These are phyloP conservation scores for Penicillium canescens DNA, from an alignment of 495 filamentous ascomycete species.

Conservation along the genomic window DNA sequence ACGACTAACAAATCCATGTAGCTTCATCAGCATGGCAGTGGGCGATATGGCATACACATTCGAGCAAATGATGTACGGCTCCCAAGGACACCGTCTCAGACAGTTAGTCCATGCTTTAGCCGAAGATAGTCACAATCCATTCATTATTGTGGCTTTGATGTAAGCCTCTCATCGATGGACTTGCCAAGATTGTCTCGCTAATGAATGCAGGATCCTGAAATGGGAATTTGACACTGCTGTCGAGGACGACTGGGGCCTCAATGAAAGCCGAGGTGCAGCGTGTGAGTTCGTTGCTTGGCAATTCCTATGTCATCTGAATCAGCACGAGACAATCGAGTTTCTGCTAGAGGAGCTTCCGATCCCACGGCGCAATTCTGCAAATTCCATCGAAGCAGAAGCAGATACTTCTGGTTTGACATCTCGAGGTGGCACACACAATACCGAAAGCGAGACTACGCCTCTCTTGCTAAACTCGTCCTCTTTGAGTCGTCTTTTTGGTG, in stretches of 20 bases:
- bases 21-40: constrained; percentile 57
- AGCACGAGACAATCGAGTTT: constrained; percentile 79
- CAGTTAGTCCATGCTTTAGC: constrained; percentile 66
- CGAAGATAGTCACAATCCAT: constrained; percentile 66
- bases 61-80: constrained; percentile 72
- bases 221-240: constrained; percentile 65
- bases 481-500: constrained; percentile 22
- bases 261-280: constrained; percentile 75
- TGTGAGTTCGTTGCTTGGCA: constrained; percentile 94
- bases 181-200: background rate
- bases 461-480: constrained; percentile 28
- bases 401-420: constrained; percentile 17
- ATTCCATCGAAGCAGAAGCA: constrained; percentile 26
- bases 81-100: constrained; percentile 63
- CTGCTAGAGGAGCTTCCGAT: constrained; percentile 76
- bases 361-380: constrained; percentile 17
- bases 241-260: constrained; percentile 68
- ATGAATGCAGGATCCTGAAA: constrained; percentile 66
- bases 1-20: background rate
- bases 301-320: constrained; percentile 75
- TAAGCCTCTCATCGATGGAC: constrained; percentile 35
- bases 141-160: constrained; percentile 78
- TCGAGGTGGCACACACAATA: constrained; percentile 1
- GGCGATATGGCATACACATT: constrained; percentile 68
- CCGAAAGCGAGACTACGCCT: constrained; percentile 29